Evolutionary conservation across 139 green algal genomes (phyloP), one percentile per base, ranked within the genome.

Genomic region (Eudorina sp.): DNA sequence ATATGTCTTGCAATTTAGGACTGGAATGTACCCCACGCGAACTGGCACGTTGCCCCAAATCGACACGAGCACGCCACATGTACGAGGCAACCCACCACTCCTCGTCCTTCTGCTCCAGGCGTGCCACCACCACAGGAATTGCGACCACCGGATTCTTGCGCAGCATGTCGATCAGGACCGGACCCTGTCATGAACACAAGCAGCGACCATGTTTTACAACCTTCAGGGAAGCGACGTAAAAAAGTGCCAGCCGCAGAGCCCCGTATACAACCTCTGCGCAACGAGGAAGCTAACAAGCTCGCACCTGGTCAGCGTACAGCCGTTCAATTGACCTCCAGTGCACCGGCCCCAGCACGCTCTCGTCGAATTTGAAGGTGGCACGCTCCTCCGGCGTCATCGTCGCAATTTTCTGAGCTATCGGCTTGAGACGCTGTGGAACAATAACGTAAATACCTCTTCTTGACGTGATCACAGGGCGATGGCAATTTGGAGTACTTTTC

Each of bases 41-140:
- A 55, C 48, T 55, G 48, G 48, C 48, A 21, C 48, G 48, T 13
- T 55, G 11, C 11, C 48, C 13, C 11, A 55, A 55, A 55, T 55
- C n/a, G n/a, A n/a, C n/a, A n/a, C n/a, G n/a, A n/a, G n/a, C n/a
- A n/a, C n/a, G n/a, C n/a, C n/a, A n/a, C 74, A 62, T 18, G 21
- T 25, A 53, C 25, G 11, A 60, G 14, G 16, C 51, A 0, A 69
- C 90, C 51, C 73, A 93, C 98, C 98, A 99, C 89, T 99, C 98
- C 19, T 91, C 88, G 29, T 98, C 94, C 92, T 99, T 99, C 91
- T 99, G 95, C 81, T 97, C 90, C 92, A 99, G 93, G 29, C 98
- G 94, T 31, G 73, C 36, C 51, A 99, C 90, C 38, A 99, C 92
- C 16, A 99, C 94, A 3, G 96, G 97, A 25, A 99, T 90, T 14